Evolutionary conservation across 1,139 yeast genomes (phyloP).

Genomic region (Geotrichum cucujoidarum): DNA sequence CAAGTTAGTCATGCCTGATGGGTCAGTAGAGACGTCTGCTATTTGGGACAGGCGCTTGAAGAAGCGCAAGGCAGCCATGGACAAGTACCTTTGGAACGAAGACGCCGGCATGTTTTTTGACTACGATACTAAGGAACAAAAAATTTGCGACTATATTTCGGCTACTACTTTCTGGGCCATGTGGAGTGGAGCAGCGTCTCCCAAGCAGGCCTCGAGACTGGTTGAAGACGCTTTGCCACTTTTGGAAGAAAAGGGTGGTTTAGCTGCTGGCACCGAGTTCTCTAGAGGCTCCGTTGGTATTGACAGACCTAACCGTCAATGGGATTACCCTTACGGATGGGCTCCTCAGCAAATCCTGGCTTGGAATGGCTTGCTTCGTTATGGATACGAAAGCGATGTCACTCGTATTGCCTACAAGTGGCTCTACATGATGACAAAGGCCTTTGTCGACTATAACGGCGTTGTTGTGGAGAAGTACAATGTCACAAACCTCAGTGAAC

Average conservation of each 20-base stretch:
- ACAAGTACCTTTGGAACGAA: constrained; percentile 82
- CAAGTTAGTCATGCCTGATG: constrained; percentile 40
- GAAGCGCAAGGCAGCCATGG: constrained; percentile 51
- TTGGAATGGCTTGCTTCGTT: constrained; percentile 78
- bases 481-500: constrained; percentile 75
- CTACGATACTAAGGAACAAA: constrained; percentile 58
- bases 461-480: constrained; percentile 95
- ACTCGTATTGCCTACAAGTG: constrained; percentile 78
- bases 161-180: constrained; percentile 93
- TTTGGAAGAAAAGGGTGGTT: constrained; percentile 83
- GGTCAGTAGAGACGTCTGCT: constrained; percentile 46
- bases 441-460: constrained; percentile 91
- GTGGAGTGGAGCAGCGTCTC: constrained; percentile 75
- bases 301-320: constrained; percentile 78
- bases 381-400: constrained; percentile 65
- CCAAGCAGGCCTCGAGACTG: constrained; percentile 65
- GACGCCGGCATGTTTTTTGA: constrained; percentile 75
- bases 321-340: constrained; percentile 99
- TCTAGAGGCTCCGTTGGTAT: constrained; percentile 71
- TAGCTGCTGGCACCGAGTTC: constrained; percentile 76
- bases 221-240: constrained; percentile 58
- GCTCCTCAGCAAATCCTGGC: constrained; percentile 97
- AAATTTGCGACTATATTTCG: constrained; percentile 67
- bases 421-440: constrained; percentile 83
- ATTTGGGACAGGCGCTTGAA: constrained; percentile 59